phyloP scores from a whole-genome alignment of 2,329 filamentous ascomycete genomes.

The Huntiella decipiens region DNA sequence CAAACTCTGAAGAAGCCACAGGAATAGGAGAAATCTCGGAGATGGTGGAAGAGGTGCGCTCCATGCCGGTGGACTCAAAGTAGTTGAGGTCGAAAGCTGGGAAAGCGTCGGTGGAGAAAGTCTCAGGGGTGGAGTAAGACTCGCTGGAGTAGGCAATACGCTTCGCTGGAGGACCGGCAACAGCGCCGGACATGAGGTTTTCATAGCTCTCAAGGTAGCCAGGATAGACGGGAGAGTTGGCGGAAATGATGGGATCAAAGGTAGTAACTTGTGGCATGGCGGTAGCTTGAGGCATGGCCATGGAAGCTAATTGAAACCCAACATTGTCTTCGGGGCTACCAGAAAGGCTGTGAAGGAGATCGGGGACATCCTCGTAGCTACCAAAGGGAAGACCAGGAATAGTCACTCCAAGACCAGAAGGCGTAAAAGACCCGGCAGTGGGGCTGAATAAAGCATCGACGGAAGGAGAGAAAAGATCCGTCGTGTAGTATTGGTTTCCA shows the following conservation, averaged over 20 bases:
- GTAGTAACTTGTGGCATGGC: neutral
- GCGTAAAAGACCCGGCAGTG: too few relatives aligned
- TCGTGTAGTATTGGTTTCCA: too few relatives aligned
- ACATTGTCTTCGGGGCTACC: too few relatives aligned
- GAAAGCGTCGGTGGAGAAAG: neutral
- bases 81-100: neutral
- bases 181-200: neutral
- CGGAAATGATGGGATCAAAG: constrained; percentile 1
- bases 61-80: neutral
- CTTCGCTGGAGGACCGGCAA: neutral
- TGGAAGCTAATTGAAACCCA: too few relatives aligned
- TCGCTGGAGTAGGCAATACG: neutral
- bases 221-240: neutral
- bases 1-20: constrained; percentile 18
- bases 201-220: neutral
- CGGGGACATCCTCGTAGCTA: too few relatives aligned
- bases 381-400: too few relatives aligned
- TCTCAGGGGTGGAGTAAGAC: neutral
- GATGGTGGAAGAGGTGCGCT: constrained; percentile 1
- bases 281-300: too few relatives aligned
- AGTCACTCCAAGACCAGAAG: too few relatives aligned
- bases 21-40: neutral
- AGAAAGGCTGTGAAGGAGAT: too few relatives aligned
- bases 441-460: too few relatives aligned
- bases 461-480: too few relatives aligned